A percentile compares a stretch with the other conserved stretches of the same genome.
phyloP scores from a whole-genome alignment of 768 basidiomycete genomes.

The Trametes coccinea region DNA sequence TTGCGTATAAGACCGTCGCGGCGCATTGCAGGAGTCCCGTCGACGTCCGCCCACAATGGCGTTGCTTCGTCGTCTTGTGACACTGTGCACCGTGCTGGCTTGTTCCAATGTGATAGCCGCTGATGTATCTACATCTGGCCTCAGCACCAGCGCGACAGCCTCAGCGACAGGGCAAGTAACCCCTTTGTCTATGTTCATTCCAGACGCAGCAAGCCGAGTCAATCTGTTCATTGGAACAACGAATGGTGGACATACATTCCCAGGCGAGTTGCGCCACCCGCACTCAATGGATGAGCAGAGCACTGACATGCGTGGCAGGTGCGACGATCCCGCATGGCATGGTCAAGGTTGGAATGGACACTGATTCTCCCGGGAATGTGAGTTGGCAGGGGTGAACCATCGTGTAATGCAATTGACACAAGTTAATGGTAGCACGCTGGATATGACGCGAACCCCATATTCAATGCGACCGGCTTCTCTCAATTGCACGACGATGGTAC shows the following conservation, averaged over 20 bases:
- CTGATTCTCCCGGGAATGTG: conserved; percentile 49
- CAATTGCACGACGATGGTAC: conserved; percentile 66
- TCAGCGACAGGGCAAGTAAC: neutral
- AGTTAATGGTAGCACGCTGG: conserved; percentile 36
- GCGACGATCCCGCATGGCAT: conserved; percentile 67
- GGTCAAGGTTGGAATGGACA: conserved; percentile 68
- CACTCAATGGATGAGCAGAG: no score
- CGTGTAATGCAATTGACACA: no score
- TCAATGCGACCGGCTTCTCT: conserved; percentile 56
- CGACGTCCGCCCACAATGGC: neutral
- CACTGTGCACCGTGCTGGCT: neutral
- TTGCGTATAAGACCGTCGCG: neutral
- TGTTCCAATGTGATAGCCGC: neutral
- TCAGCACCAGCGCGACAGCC: neutral
- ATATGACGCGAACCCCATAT: conserved; percentile 38
- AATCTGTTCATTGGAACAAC: conserved; percentile 65
- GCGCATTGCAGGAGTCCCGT: neutral
- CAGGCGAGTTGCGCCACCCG: conserved; percentile 41
- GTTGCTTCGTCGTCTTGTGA: neutral
- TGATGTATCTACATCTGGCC: neutral
- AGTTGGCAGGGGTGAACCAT: neutral
- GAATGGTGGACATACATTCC: conserved; percentile 66
- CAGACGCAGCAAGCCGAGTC: conserved; percentile 38
- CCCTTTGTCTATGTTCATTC: conserved; percentile 6
- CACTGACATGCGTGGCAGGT: conserved; percentile 36